These are phyloP conservation scores for Irpex sp. DNA, from an alignment of 1,284 basidiomycete species.

Conservation along the genomic window DNA sequence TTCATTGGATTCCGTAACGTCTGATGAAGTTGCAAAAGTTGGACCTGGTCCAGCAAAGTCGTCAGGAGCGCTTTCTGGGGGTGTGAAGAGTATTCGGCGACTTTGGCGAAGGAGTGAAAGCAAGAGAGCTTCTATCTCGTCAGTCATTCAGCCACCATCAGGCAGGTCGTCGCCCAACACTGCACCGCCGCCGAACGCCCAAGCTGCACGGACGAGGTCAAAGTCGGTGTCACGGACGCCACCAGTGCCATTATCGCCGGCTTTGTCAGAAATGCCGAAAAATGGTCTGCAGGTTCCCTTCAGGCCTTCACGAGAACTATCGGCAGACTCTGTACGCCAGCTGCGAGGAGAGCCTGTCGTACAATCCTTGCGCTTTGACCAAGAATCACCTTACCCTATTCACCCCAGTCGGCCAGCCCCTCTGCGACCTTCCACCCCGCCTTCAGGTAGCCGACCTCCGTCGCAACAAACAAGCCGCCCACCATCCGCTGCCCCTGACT, in stretches of 20 bases:
- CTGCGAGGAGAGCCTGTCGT: slow-evolving; percentile 24
- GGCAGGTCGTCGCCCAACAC: slow-evolving; percentile 25
- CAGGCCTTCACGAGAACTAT: slow-evolving; percentile 7
- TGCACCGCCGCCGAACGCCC: slow-evolving; percentile 23
- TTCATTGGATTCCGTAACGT: slow-evolving; percentile 60
- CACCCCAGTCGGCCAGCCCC: slow-evolving; percentile 22
- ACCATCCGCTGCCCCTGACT: slow-evolving; percentile 18
- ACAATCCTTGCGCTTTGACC: slow-evolving; percentile 52
- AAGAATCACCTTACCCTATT: slow-evolving; percentile 59
- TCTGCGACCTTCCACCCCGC: slow-evolving; percentile 21
- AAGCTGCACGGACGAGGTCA: slow-evolving; percentile 14
- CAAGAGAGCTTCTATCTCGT: slow-evolving; percentile 28
- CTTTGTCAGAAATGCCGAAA: slow-evolving; percentile 16
- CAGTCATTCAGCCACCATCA: slow-evolving; percentile 18
- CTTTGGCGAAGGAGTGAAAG: slow-evolving; percentile 71
- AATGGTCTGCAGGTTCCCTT: slow-evolving; percentile 4
- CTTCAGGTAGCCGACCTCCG: slow-evolving; percentile 17
- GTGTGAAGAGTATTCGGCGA: slow-evolving; percentile 62
- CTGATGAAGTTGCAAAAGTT: slow-evolving; percentile 27
- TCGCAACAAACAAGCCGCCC: slow-evolving; percentile 12
- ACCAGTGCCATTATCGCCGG: slow-evolving; percentile 11
- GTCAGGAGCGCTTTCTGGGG: slow-evolving; percentile 44
- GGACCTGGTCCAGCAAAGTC: slow-evolving; percentile 8
- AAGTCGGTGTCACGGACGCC: slow-evolving; percentile 21
- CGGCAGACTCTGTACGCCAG: slow-evolving; percentile 1